Evolutionary conservation across 2,329 filamentous ascomycete species (phyloP), one percentile per base, ranked within the genome.

Genomic region (Mycosphaerella arachidis): DNA sequence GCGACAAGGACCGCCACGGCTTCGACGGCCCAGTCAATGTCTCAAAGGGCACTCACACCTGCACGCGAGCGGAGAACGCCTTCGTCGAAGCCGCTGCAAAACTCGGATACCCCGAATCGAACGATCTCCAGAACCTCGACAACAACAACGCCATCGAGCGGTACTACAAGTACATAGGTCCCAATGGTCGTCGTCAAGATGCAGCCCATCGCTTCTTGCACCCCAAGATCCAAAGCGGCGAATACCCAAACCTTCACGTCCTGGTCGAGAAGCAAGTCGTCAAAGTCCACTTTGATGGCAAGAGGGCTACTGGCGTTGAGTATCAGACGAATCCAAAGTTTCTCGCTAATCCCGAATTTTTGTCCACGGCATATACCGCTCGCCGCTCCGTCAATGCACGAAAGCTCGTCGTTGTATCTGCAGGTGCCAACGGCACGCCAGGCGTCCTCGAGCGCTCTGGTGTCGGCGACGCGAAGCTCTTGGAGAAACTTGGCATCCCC

Each of bases 361-460:
- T 68, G 29, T 60, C 61, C 13, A 73, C 74, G 2, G 77, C 77
- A 66, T 74, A 80, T 56, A 74, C 72, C 57, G 56, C 61, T 62
- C 67, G 57, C 70, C 72, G 64, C 66, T 74, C 66, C 0, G 72
- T 86, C 18, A 77, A 73, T 48, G 84, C 85, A 3, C 76, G 77
- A 6, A 85, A 82, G 71, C 72, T 85, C 20, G 78, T 87, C 9
- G 79, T 89, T 45, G 70, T 89, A 2, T 81, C 81, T 4, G 84
- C 84, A 0, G 86, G 86, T 0, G 81, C 78, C 24, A 74, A 82
- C 40, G 79, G 80, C 66, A 85, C 82, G 9, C 86, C 80, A 3
- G 83, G 81, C 69, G 74, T 85, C 12, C 78, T 83, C 13, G 85
- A 88, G 62, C 74, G 86, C 4, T 86, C 84, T 0, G 85, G 86